These are phyloP conservation scores for Croton laevigatus DNA, from an alignment of 441 rosid genomes.

Conservation along the genomic window DNA sequence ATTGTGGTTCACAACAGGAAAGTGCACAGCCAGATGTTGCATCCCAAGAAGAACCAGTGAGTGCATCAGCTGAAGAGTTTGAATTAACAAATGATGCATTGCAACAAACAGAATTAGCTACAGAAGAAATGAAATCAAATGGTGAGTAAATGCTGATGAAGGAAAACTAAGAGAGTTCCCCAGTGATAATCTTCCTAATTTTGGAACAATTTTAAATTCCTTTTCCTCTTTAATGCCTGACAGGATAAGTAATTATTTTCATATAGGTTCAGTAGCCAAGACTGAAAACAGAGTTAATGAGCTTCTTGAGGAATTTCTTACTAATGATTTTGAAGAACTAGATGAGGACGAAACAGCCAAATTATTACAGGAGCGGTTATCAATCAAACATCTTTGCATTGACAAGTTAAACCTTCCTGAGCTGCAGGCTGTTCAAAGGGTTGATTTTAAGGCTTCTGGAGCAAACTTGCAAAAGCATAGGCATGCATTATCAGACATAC, in stretches of 20 bases:
- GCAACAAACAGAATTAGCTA: no score
- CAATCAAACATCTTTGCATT: constrained; percentile 49
- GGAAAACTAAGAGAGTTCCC: constrained; percentile 16
- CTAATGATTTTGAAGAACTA: constrained; percentile 45
- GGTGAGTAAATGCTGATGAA: constrained; percentile 38
- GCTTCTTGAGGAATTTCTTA: constrained; percentile 54
- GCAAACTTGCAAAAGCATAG: constrained; percentile 40
- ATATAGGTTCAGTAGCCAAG: constrained; percentile 41
- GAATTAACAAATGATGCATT: constrained; percentile 15
- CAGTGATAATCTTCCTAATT: background rate
- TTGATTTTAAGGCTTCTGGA: constrained; percentile 43
- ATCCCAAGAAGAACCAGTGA: constrained; percentile 24
- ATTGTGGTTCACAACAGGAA: constrained; percentile 29
- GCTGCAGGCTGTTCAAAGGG: constrained; percentile 41
- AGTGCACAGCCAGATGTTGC: constrained; percentile 18
- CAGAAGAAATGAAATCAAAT: constrained; percentile 26
- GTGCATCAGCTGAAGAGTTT: constrained; percentile 12
- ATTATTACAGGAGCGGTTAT: constrained; percentile 56
- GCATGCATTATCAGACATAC: constrained; percentile 45
- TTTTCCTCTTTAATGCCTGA: constrained; percentile 12
- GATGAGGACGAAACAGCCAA: constrained; percentile 54
- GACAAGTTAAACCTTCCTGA: constrained; percentile 57
- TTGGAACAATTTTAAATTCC: constrained; percentile 1
- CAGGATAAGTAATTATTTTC: constrained; percentile 3
- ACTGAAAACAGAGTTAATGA: constrained; percentile 39